Conservation (phyloP, 179 eudicot species). For the Beta corolliflora region DNA sequence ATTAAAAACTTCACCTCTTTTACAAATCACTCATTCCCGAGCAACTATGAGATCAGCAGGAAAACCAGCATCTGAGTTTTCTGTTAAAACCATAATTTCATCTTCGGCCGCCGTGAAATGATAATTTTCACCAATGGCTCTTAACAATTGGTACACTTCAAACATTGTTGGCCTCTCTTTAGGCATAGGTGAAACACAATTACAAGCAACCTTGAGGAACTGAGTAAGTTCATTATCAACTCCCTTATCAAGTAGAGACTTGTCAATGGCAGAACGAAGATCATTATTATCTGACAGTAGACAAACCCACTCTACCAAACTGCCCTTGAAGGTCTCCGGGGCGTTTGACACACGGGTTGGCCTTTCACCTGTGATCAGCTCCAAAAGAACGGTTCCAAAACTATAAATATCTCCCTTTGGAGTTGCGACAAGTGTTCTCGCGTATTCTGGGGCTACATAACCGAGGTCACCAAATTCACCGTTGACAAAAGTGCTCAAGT, state of each 20-base stretch:
- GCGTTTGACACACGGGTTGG: constrained; percentile 60
- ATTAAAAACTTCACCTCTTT: no score
- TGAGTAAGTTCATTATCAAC: constrained; percentile 64
- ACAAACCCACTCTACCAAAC: constrained; percentile 70
- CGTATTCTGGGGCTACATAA: constrained; percentile 85
- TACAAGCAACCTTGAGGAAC: constrained; percentile 70
- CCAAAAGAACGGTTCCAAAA: constrained; percentile 82
- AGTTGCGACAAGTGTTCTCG: constrained; percentile 74
- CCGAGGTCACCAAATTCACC: constrained; percentile 93
- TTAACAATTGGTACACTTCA: constrained; percentile 70
- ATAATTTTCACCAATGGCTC: constrained; percentile 79
- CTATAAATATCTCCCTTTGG: constrained; percentile 89
- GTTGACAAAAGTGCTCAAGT: constrained; percentile 82
- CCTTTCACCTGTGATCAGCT: constrained; percentile 72
- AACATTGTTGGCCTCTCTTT: constrained; percentile 93
- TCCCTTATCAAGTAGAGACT: constrained; percentile 46
- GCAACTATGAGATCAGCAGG: constrained; percentile 59
- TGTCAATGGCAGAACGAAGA: constrained; percentile 58
- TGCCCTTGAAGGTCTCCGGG: constrained; percentile 75
- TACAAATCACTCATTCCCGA: constrained; percentile 26
- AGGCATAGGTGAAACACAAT: constrained; percentile 53
- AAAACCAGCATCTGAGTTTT: constrained; percentile 37
- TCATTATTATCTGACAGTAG: constrained; percentile 40
- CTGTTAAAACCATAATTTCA: constrained; percentile 53
- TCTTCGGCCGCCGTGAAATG: constrained; percentile 69